Evolutionary conservation across 352 stramenopile species (phyloP).

Genomic region (Phytopythium mirpurense): DNA sequence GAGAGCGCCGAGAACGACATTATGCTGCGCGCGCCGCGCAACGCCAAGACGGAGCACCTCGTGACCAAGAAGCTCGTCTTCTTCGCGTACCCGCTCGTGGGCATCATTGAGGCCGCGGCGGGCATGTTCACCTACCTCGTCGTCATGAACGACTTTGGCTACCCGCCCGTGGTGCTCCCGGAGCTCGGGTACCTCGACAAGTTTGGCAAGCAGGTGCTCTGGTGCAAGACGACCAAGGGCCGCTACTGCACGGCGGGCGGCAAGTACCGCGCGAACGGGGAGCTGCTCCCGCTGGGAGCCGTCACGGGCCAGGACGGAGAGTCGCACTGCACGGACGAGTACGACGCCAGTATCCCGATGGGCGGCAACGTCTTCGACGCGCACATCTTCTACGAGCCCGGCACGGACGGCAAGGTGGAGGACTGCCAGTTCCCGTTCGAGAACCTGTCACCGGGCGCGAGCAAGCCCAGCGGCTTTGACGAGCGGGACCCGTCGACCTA

Average conservation of each 20-base stretch:
- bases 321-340: constrained; percentile 16
- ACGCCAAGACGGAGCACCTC: constrained; percentile 76
- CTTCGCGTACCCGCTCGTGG: constrained; percentile 86
- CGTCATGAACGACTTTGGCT: constrained; percentile 89
- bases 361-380: constrained; percentile 29
- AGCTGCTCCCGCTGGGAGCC: constrained; percentile 14
- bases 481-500: constrained; percentile 29
- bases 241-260: constrained; percentile 42
- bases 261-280: constrained; percentile 18
- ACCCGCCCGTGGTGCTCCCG: constrained; percentile 47
- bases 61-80: constrained; percentile 89
- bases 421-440: constrained; percentile 53
- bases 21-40: constrained; percentile 76
- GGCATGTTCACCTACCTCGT: constrained; percentile 89
- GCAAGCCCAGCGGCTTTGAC: constrained; percentile 40
- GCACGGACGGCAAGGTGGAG: constrained; percentile 36
- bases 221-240: constrained; percentile 64
- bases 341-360: constrained; percentile 21
- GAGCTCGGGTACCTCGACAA: constrained; percentile 39
- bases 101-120: constrained; percentile 81
- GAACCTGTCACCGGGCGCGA: neutral
- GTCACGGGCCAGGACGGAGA: constrained; percentile 4
- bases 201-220: constrained; percentile 67
- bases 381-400: constrained; percentile 49
- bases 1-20: constrained; percentile 86